A percentile compares a stretch with the other conserved stretches of the same genome.
Conservation (phyloP, 352 stramenopile species). For the Elongisporangium undulatum region DNA sequence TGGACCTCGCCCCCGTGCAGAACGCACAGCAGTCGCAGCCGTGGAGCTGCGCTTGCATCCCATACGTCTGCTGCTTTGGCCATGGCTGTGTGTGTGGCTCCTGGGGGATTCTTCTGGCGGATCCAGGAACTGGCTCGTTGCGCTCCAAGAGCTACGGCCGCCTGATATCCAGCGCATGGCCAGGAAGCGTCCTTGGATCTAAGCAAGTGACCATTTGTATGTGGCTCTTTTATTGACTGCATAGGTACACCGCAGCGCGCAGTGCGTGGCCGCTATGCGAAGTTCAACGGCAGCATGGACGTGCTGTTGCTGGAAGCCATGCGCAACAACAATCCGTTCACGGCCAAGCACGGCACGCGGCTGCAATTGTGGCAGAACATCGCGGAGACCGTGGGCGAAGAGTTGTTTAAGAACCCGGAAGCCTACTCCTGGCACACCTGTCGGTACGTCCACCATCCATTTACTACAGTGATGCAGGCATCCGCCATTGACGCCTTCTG, state of each 20-base stretch:
- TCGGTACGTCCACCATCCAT: conserved; percentile 27
- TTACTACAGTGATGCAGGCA: not conserved
- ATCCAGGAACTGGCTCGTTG: not conserved
- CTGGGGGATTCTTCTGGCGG: not conserved
- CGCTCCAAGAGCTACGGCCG: not conserved
- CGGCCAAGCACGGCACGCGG: conserved; percentile 75
- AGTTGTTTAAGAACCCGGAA: conserved; percentile 57
- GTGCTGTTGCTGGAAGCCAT: conserved; percentile 71
- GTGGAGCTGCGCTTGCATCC: not conserved
- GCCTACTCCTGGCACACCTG: conserved; percentile 85
- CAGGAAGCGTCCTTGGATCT: not conserved
- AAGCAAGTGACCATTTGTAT: not conserved
- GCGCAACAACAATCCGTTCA: conserved; percentile 70
- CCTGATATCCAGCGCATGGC: not conserved
- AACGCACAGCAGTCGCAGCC: no score
- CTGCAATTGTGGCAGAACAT: conserved; percentile 81
- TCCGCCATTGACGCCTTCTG: conserved; percentile 2
- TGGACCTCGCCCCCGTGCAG: not conserved
- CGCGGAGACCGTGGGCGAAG: conserved; percentile 51
- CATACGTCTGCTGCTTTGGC: not conserved
- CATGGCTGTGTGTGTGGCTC: not conserved
- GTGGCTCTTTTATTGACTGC: not conserved
- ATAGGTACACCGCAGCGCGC: conserved; percentile 15
- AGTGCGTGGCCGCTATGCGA: conserved; percentile 67
- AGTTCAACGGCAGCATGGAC: conserved; percentile 78